phyloP scores from a whole-genome alignment of 257 asterid species.

The Handroanthus guayacan region DNA sequence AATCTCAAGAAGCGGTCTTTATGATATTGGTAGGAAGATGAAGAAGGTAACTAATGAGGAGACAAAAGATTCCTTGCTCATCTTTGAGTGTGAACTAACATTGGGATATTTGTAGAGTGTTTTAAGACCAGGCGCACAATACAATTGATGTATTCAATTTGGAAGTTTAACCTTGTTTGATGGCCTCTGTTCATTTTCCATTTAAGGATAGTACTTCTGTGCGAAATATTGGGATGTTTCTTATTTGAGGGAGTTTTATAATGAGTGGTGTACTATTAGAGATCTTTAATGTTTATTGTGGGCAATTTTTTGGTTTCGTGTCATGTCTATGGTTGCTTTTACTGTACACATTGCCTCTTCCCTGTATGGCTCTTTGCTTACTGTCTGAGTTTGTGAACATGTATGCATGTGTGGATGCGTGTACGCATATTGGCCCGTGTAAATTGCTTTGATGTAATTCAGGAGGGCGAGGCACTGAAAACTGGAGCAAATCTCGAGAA shows the following conservation, averaged over 20 bases:
- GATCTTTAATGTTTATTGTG: conserved; percentile 11
- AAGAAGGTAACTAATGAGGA: not conserved
- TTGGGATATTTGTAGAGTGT: not conserved
- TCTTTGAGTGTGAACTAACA: not conserved
- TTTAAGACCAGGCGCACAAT: not conserved
- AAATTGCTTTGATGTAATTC: conserved; percentile 39
- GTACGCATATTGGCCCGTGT: not conserved
- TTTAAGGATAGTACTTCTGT: not conserved
- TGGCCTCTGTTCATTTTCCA: conserved; percentile 21
- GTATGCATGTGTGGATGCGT: not conserved
- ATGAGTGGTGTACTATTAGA: not conserved
- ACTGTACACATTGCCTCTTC: not conserved
- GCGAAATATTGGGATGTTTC: not conserved
- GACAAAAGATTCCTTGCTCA: not conserved
- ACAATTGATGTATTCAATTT: conserved; percentile 3
- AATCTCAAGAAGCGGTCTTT: not conserved
- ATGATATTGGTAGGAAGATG: not conserved
- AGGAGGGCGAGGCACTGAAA: conserved; percentile 50
- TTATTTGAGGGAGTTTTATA: conserved; percentile 11
- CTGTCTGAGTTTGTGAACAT: not conserved
- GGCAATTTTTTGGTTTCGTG: not conserved
- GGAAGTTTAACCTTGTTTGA: conserved; percentile 15
- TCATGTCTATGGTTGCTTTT: not conserved
- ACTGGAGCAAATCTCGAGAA: conserved; percentile 44
- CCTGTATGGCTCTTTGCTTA: not conserved